Percentiles rank a stretch among this genome's conserved stretches.
phyloP scores from a whole-genome alignment of 768 basidiomycete genomes.

The Gelatoporia subvermispora region DNA sequence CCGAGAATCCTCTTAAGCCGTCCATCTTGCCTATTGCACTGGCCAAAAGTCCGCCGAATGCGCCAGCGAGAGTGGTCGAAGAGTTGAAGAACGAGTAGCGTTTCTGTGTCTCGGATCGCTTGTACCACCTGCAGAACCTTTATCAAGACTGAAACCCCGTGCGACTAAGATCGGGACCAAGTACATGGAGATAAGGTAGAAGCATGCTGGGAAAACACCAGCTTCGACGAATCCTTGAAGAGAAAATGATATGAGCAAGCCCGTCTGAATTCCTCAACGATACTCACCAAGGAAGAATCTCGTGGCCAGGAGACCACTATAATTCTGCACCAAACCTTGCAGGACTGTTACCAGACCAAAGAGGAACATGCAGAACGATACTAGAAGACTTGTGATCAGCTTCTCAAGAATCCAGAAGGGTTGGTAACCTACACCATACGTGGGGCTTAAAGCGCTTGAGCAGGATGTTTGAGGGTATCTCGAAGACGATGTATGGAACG shows the following conservation, averaged over 20 bases:
- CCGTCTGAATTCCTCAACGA: neutral
- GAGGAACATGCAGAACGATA: constrained; percentile 22
- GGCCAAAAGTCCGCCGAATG: constrained; percentile 20
- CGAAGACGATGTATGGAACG: constrained; percentile 21
- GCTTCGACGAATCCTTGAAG: constrained; percentile 7
- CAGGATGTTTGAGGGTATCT: constrained; percentile 25
- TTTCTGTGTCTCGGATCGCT: constrained; percentile 23
- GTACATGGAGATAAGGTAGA: constrained; percentile 23
- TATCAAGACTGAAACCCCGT: neutral
- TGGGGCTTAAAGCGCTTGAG: constrained; percentile 24
- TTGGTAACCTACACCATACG: constrained; percentile 12
- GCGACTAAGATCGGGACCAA: neutral
- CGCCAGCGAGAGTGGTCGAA: constrained; percentile 29
- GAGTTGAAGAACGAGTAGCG: constrained; percentile 23
- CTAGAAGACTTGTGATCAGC: neutral
- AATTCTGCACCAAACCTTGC: constrained; percentile 20
- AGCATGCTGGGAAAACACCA: constrained; percentile 17
- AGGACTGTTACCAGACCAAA: constrained; percentile 29
- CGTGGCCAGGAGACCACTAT: constrained; percentile 27
- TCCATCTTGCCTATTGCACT: constrained; percentile 16
- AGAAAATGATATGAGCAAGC: neutral
- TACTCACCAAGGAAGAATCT: constrained; percentile 26
- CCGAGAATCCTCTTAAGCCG: constrained; percentile 9
- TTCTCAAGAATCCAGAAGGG: no score
- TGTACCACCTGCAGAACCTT: constrained; percentile 21